Conservation (phyloP, 2,329 filamentous ascomycete genomes). For the Cordyceps pruinosa region DNA sequence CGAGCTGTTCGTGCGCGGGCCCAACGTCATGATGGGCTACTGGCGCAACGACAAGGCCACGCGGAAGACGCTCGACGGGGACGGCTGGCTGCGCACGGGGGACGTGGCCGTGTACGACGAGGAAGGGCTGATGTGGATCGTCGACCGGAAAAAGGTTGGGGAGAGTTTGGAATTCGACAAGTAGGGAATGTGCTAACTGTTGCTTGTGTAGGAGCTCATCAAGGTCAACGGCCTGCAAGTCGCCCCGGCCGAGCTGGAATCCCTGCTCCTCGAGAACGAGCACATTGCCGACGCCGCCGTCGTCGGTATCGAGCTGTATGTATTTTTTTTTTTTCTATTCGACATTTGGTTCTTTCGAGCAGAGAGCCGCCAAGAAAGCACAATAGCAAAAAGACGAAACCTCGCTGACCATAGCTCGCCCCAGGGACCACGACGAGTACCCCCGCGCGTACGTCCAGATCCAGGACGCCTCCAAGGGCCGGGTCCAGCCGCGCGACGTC, state of each 20-base stretch:
- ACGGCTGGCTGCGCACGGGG: conserved; percentile 54
- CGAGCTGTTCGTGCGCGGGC: conserved; percentile 48
- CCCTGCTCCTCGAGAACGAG: conserved; percentile 43
- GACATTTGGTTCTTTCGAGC: no score
- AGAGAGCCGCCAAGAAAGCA: background rate
- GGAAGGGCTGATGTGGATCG: conserved; percentile 38
- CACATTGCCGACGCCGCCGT: conserved; percentile 48
- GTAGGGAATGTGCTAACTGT: no score
- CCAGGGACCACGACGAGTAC: conserved; percentile 40
- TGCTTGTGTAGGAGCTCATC: conserved; percentile 50
- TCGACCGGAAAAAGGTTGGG: conserved; percentile 45
- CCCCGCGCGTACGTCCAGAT: conserved; percentile 47
- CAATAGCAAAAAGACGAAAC: background rate
- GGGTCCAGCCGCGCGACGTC: conserved; percentile 45
- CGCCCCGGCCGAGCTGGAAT: conserved; percentile 51
- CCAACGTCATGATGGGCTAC: conserved; percentile 53
- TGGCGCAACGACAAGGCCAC: conserved; percentile 52
- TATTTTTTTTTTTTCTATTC: no score
- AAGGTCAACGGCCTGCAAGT: conserved; percentile 55
- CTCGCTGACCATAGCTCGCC: background rate
- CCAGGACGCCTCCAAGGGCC: conserved; percentile 37
- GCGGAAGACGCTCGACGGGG: conserved; percentile 38
- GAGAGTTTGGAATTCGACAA: no score
- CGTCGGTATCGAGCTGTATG: conserved; percentile 43
- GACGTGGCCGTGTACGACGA: conserved; percentile 46